Percentiles rank a stretch among this genome's conserved stretches.
These are phyloP conservation scores for Aspergillus persii DNA, from an alignment of 2,329 filamentous ascomycete species.

Conservation along the genomic window DNA sequence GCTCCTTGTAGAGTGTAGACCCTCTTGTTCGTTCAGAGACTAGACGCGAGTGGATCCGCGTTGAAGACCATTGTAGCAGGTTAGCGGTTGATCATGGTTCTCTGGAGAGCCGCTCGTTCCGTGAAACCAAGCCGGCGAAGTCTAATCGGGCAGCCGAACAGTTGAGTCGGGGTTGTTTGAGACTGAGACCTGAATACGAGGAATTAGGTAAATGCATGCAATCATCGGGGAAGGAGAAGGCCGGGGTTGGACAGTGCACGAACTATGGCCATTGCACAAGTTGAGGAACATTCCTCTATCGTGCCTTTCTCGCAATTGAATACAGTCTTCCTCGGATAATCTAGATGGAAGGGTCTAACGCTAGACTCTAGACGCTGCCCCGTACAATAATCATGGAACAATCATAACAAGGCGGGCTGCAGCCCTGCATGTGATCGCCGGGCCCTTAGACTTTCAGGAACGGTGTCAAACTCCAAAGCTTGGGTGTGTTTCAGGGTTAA, in stretches of 20 bases:
- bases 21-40: no score
- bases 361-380: no score
- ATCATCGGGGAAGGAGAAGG: background rate
- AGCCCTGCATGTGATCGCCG: background rate
- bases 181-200: constrained; percentile 1
- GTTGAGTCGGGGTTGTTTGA: background rate
- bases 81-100: background rate
- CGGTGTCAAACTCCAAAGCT: background rate
- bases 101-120: background rate
- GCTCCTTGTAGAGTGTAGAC: no score
- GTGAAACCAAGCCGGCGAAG: background rate
- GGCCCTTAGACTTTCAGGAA: background rate
- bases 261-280: no score
- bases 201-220: background rate
- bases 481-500: background rate
- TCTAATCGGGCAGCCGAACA: background rate
- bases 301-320: no score
- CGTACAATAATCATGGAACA: no score
- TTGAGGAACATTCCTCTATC: no score
- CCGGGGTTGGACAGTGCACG: no score
- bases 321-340: no score
- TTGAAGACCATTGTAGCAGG: background rate
- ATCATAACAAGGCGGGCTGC: no score
- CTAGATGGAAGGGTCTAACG: no score
- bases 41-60: no score